Evolutionary conservation across 1,139 yeast species (phyloP).

Genomic region (Blastobotrys indianensis): DNA sequence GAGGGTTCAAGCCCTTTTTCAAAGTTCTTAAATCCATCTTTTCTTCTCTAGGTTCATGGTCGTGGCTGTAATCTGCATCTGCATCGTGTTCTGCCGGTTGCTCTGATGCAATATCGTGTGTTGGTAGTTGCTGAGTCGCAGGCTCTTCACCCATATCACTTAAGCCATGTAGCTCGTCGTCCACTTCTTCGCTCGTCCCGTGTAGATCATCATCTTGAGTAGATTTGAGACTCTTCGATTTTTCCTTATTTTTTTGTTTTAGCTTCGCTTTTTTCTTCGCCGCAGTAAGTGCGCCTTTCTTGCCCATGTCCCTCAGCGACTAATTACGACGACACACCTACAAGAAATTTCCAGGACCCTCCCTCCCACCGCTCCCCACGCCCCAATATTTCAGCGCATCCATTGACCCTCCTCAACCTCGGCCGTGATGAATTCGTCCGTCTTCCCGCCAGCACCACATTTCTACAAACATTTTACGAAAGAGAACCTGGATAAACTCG

Average conservation of each 20-base stretch:
- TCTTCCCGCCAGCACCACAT: conserved; percentile 86
- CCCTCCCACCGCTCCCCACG: not conserved
- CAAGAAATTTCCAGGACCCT: not conserved
- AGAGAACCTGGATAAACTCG: conserved; percentile 46
- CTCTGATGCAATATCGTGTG: too few species aligned
- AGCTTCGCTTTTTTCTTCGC: conserved; percentile 10
- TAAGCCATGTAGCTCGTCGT: conserved; percentile 1
- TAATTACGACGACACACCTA: not conserved
- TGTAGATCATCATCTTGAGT: conserved; percentile 8
- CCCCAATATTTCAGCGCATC: not conserved
- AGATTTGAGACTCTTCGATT: not conserved
- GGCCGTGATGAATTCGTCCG: conserved; percentile 43
- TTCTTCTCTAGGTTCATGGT: too few species aligned
- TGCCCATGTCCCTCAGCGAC: conserved; percentile 3
- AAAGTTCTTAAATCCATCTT: too few species aligned
- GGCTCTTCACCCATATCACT: too few species aligned
- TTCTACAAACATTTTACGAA: conserved; percentile 61
- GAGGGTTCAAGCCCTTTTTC: too few species aligned
- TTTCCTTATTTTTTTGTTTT: conserved; percentile 3
- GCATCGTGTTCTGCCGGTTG: too few species aligned
- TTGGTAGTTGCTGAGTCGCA: too few species aligned
- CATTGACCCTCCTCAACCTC: not conserved
- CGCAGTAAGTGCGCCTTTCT: conserved; percentile 2
- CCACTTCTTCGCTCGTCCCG: conserved; percentile 10
- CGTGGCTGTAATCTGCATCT: too few species aligned